Percentiles rank a stretch among this genome's conserved stretches.
phyloP scores from a whole-genome alignment of 202 grass and related monocot genomes.

The Digitaria exilis region DNA sequence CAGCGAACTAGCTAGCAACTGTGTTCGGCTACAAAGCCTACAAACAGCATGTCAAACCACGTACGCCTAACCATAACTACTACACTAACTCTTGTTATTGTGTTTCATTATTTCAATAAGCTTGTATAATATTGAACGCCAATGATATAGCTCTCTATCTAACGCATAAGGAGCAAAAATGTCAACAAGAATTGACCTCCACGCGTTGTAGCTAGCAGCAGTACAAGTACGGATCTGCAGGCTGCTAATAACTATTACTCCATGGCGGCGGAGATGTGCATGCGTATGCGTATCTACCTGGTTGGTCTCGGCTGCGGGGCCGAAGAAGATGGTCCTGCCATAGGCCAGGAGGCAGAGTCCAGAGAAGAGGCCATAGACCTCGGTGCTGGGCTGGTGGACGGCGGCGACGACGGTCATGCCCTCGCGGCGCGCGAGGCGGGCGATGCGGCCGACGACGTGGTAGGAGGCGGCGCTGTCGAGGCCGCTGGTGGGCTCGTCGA shows the following conservation, averaged over 20 bases:
- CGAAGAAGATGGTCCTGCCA: conserved; percentile 82
- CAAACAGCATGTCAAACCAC: not conserved
- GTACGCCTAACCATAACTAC: not conserved
- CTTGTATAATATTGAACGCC: not conserved
- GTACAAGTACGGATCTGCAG: too few relatives aligned
- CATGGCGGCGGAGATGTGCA: too few relatives aligned
- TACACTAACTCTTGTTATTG: not conserved
- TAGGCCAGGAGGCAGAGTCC: conserved; percentile 75
- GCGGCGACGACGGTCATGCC: conserved; percentile 80
- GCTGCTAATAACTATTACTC: too few relatives aligned
- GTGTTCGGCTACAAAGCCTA: too few relatives aligned
- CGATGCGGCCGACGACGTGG: conserved; percentile 80
- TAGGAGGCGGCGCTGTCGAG: conserved; percentile 80
- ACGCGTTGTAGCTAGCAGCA: not conserved
- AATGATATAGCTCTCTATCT: not conserved
- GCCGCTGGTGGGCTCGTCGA: conserved; percentile 90
- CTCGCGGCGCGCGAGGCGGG: conserved; percentile 56
- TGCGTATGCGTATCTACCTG: conserved; percentile 63
- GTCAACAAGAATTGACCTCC: not conserved
- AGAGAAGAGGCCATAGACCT: conserved; percentile 73
- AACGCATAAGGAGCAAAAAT: not conserved
- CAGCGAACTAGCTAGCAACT: not conserved
- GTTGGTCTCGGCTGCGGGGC: conserved; percentile 53
- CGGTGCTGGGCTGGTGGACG: conserved; percentile 84
- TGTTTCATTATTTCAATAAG: not conserved